Conservation (phyloP, 805 yeast genomes). For the Sungouiozyma ichnusensis region DNA sequence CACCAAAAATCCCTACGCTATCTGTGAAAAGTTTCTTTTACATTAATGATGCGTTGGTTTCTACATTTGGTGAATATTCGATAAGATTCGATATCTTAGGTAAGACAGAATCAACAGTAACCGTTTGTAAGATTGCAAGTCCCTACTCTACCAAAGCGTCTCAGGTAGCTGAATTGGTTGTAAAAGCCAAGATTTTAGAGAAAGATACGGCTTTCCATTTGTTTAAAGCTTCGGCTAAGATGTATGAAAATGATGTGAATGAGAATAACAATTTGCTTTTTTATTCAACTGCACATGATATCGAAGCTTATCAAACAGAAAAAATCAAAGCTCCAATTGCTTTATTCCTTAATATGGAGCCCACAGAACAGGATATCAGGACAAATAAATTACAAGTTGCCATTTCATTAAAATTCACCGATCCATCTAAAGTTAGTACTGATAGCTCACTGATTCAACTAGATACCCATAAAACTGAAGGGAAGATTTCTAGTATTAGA, state of each 20-base stretch:
- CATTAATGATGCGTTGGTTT: conserved; percentile 44
- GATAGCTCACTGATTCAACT: conserved; percentile 9
- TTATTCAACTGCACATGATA: conserved; percentile 65
- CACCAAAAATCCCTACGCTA: conserved; percentile 53
- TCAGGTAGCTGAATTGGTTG: conserved; percentile 37
- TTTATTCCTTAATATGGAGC: conserved; percentile 50
- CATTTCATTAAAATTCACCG: conserved; percentile 36
- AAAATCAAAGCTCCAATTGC: conserved; percentile 51
- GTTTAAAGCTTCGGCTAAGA: conserved; percentile 37
- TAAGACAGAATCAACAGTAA: conserved; percentile 13
- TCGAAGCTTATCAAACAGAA: conserved; percentile 41
- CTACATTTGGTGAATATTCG: conserved; percentile 28
- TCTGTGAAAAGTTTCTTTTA: conserved; percentile 59
- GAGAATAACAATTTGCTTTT: conserved; percentile 13
- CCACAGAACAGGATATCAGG: conserved; percentile 30
- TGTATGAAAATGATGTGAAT: conserved; percentile 27
- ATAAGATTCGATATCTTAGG: conserved; percentile 23
- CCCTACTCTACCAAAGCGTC: conserved; percentile 40
- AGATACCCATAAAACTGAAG: conserved; percentile 9
- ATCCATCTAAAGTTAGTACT: conserved; percentile 13
- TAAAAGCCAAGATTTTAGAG: conserved; percentile 63
- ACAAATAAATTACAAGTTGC: conserved; percentile 35
- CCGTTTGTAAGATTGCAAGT: conserved; percentile 18
- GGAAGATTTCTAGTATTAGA: conserved; percentile 4
- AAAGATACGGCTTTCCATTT: conserved; percentile 82